phyloP scores from a whole-genome alignment of 345 rosid genomes.

The Populus simonii region DNA sequence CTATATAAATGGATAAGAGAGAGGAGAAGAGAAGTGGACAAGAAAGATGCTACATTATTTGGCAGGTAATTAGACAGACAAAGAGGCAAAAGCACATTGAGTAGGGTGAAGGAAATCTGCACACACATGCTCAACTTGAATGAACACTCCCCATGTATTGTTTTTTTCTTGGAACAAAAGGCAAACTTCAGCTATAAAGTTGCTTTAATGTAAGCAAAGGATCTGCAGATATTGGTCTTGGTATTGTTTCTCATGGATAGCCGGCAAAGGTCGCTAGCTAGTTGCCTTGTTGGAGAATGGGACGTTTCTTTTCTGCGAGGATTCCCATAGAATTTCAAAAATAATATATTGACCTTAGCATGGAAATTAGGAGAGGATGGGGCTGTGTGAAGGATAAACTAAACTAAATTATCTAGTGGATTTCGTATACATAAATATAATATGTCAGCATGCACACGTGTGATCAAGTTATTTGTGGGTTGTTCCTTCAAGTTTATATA shows the following conservation, averaged over 20 bases:
- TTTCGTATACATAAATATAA: background rate
- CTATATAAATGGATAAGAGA: no score
- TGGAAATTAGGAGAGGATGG: constrained; percentile 1
- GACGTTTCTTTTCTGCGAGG: constrained; percentile 2
- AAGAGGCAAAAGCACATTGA: background rate
- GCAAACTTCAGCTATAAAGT: background rate
- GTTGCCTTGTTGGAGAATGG: constrained; percentile 7
- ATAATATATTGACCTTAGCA: background rate
- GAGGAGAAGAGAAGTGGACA: background rate
- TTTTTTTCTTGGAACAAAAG: background rate
- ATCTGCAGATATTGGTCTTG: background rate
- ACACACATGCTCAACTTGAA: background rate
- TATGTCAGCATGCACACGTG: no score
- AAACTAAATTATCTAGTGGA: background rate
- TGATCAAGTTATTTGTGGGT: background rate
- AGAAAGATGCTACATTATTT: background rate
- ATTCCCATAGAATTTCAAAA: constrained; percentile 9
- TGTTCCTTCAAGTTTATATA: background rate
- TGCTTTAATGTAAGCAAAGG: background rate
- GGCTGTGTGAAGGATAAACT: background rate
- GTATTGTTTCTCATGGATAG: background rate
- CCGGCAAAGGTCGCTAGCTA: background rate
- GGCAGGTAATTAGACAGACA: constrained; percentile 1
- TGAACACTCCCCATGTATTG: background rate
- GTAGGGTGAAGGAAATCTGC: background rate